phyloP scores from a whole-genome alignment of 768 basidiomycete species.

The Kwoniella dejecticola region DNA sequence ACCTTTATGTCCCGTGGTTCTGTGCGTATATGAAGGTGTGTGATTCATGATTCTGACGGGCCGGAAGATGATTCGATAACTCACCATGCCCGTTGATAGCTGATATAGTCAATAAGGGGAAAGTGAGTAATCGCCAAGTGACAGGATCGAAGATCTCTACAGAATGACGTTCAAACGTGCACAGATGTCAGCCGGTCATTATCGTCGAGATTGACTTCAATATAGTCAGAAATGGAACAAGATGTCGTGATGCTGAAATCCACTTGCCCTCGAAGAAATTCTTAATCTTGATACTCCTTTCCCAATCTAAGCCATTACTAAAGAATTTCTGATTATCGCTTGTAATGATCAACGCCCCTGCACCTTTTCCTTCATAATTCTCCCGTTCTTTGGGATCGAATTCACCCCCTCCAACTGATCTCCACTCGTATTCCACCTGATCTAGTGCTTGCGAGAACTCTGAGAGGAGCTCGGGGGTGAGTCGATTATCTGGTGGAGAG shows the following conservation, averaged over 20 bases:
- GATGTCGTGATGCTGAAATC: too few species aligned
- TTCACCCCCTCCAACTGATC: slow-evolving; percentile 35
- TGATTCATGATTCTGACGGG: too few species aligned
- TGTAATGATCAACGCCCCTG: slow-evolving; percentile 52
- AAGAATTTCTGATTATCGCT: slow-evolving; percentile 52
- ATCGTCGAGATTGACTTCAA: too few species aligned
- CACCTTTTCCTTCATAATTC: slow-evolving; percentile 27
- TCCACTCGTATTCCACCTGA: slow-evolving; percentile 54
- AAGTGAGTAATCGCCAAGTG: slow-evolving; percentile 64
- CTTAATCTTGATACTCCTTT: slow-evolving; percentile 48
- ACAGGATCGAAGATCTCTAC: slow-evolving; percentile 75
- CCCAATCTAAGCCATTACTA: slow-evolving; percentile 56
- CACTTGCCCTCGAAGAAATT: slow-evolving; percentile 53
- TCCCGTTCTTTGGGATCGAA: slow-evolving; percentile 37
- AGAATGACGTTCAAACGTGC: too few species aligned
- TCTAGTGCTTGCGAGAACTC: slow-evolving; percentile 49
- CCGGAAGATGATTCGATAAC: slow-evolving; percentile 18
- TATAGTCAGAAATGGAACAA: too few species aligned
- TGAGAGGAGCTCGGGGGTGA: slow-evolving; percentile 52
- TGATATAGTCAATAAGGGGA: slow-evolving; percentile 45
- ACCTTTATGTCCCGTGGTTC: too few species aligned
- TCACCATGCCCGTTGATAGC: slow-evolving; percentile 55
- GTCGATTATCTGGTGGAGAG: slow-evolving; percentile 56
- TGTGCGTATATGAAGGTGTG: too few species aligned
- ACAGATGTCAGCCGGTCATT: too few species aligned